Evolutionary conservation across 2,329 filamentous ascomycete genomes (phyloP).

Genomic region (Talaromyces piceae): DNA sequence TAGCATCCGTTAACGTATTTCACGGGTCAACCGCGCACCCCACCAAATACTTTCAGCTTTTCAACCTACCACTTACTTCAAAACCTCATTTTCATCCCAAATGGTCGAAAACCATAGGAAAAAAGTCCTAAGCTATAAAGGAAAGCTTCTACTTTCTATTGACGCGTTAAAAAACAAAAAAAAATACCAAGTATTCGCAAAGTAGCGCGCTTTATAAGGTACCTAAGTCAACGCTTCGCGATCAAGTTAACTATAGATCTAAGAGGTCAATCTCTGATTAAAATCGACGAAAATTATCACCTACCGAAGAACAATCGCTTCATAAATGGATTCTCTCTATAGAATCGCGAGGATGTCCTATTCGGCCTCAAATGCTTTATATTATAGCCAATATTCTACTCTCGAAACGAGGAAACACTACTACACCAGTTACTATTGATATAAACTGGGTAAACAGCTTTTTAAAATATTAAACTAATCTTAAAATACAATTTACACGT

Average conservation of each 20-base stretch:
- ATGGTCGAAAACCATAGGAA: background rate
- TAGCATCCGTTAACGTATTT: slow-evolving; percentile 1
- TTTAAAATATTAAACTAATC: background rate
- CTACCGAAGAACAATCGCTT: background rate
- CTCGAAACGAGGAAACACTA: background rate
- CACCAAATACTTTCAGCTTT: background rate
- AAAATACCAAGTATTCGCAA: background rate
- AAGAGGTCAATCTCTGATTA: background rate
- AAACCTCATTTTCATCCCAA: background rate
- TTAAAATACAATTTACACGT: background rate
- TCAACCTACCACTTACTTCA: background rate
- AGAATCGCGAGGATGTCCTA: background rate
- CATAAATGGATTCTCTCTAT: background rate
- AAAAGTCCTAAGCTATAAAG: background rate
- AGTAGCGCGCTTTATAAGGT: background rate
- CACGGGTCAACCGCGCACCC: background rate
- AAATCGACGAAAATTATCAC: background rate
- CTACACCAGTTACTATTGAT: background rate
- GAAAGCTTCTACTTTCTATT: background rate
- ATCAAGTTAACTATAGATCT: background rate
- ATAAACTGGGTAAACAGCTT: background rate
- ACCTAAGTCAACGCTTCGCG: background rate
- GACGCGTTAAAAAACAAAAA: background rate
- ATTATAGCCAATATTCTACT: slow-evolving; percentile 1
- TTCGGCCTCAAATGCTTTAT: background rate